Evolutionary conservation across 2,329 filamentous ascomycete genomes (phyloP).

Genomic region (Fusarium sacchari): DNA sequence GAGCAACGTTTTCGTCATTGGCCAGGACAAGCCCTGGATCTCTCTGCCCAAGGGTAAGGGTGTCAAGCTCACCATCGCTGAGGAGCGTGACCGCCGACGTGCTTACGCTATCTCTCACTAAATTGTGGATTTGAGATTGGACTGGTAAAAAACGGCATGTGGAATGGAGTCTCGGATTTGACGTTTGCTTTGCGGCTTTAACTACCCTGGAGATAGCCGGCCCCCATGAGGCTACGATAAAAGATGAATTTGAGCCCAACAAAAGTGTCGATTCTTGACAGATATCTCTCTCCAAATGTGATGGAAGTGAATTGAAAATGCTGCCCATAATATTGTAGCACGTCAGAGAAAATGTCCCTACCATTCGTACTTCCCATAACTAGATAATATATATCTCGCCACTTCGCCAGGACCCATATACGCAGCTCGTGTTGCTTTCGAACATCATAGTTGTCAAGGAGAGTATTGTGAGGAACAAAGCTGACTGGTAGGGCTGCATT

Average conservation of each 20-base stretch:
- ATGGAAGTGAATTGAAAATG: not conserved
- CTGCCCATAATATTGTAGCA: no score
- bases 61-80: slow-evolving; percentile 99
- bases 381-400: not conserved
- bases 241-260: slow-evolving; percentile 50
- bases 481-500: not conserved
- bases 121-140: slow-evolving; percentile 44
- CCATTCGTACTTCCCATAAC: not conserved
- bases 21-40: slow-evolving; percentile 98
- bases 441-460: not conserved
- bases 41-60: slow-evolving; percentile 99
- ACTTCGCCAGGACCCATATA: not conserved
- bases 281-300: not conserved
- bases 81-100: slow-evolving; percentile 98
- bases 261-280: slow-evolving; percentile 41
- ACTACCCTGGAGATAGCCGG: slow-evolving; percentile 50
- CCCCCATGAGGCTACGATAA: slow-evolving; percentile 49
- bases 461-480: not conserved
- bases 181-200: slow-evolving; percentile 49
- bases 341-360: not conserved
- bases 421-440: not conserved
- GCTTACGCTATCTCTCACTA: slow-evolving; percentile 67
- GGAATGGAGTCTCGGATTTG: slow-evolving; percentile 55
- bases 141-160: slow-evolving; percentile 50
- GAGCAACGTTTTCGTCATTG: slow-evolving; percentile 99